phyloP scores from a whole-genome alignment of 345 rosid genomes.

The Lumnitzera racemosa region DNA sequence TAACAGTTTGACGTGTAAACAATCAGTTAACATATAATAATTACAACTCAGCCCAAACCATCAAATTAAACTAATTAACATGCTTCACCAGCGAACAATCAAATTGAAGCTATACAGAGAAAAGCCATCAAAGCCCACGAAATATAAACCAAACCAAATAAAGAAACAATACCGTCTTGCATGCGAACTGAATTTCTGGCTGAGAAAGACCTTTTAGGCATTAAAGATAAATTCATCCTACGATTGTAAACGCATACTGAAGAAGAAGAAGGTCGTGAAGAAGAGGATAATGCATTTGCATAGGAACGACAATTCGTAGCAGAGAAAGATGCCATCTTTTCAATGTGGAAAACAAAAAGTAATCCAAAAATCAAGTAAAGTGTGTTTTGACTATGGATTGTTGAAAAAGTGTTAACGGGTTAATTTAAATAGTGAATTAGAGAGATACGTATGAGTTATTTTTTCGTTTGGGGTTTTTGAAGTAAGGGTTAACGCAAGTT shows the following conservation, averaged over 20 bases:
- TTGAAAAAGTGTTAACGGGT: not conserved
- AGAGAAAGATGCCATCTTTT: constrained; percentile 50
- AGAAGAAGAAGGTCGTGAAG: constrained; percentile 5
- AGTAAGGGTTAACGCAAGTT: constrained; percentile 6
- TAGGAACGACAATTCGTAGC: constrained; percentile 33
- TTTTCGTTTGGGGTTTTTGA: not conserved
- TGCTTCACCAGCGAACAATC: no score
- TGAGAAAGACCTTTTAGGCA: constrained; percentile 16
- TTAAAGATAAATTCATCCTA: constrained; percentile 20
- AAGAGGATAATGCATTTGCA: constrained; percentile 25
- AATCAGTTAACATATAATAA: no score
- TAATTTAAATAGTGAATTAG: not conserved
- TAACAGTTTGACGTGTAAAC: no score
- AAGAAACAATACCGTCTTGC: constrained; percentile 37
- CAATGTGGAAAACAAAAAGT: no score
- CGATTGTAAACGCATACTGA: constrained; percentile 18
- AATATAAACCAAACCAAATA: not conserved
- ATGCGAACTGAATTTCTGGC: constrained; percentile 30
- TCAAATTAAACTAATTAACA: no score
- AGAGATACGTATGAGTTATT: not conserved
- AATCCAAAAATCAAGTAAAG: not conserved
- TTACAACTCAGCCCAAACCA: no score
- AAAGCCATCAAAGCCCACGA: not conserved
- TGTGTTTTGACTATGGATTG: not conserved
- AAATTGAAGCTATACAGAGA: not conserved